Evolutionary conservation across 2,329 filamentous ascomycete species (phyloP), one percentile per base, ranked within the genome.

Genomic region (Bipolaris victoriae): DNA sequence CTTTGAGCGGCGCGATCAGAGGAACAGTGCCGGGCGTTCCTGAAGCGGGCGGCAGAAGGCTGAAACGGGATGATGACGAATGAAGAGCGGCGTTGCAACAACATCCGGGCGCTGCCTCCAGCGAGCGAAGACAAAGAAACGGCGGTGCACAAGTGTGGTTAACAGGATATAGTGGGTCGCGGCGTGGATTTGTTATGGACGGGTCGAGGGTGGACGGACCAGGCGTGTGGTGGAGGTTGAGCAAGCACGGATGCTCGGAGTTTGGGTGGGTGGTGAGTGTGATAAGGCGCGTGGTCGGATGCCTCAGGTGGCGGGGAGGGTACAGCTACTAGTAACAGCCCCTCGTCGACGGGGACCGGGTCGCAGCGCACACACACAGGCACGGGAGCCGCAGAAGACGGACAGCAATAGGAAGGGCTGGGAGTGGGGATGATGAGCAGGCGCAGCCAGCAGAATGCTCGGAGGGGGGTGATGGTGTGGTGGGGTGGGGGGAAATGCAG

Each of bases 21-120:
- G 56, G 57, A 59, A 50, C 55, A 60, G 58, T 55, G 63, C 53
- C 58, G 56, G 66, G 64, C 44, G 63, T 58, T 61, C 52, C 63
- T 61, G 63, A 60, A 58, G 66, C 58, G 63, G 63, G 52, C 61
- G 57, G 63, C 63, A 57, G 67, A 69, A 75, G 74, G 74, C 74
- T 76, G 74, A 73, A 70, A 71, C 69, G 62, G 62, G 63, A 64
- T 72, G 72, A 73, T 72, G 71, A 72, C 70, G 68, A 69, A 68
- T 67, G 60, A 65, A 65, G 66, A 58, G 61, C 66, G 63, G 62
- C 66, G 64, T 63, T 67, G 72, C 65, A 67, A 67, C 67, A 70
- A 74, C 73, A 76, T 76, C 58, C 73, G 71, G 67, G 67, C 55
- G 50, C 62, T 58, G 65, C 58, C 60, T 58, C 62, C 55, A 60